Percentiles rank a stretch among this genome's conserved stretches.
These are phyloP conservation scores for Lipomyces chichibuensis DNA, from an alignment of 805 yeast species.

Conservation along the genomic window DNA sequence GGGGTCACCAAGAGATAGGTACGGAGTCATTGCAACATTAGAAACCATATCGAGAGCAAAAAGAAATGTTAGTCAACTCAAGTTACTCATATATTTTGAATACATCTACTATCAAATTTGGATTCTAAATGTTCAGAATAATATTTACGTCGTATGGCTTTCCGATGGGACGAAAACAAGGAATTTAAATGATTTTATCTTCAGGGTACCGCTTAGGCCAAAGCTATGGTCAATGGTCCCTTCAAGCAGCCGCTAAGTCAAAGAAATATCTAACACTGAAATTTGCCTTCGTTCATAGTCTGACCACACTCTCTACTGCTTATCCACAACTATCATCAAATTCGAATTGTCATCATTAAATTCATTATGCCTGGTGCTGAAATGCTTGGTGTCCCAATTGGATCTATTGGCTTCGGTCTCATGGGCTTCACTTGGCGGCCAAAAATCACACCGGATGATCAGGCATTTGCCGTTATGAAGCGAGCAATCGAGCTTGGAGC, in stretches of 20 bases:
- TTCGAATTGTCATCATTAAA: neutral
- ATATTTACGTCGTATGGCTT: neutral
- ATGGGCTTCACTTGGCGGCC: conserved; percentile 79
- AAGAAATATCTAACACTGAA: no score
- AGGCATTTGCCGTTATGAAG: conserved; percentile 56
- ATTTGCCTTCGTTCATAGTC: no score
- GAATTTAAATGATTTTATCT: neutral
- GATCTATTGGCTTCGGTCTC: conserved; percentile 65
- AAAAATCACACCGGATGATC: conserved; percentile 45
- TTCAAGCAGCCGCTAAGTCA: neutral
- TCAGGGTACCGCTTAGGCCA: neutral
- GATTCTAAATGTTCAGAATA: neutral
- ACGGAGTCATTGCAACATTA: neutral
- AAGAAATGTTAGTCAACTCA: neutral
- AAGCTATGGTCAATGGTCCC: neutral
- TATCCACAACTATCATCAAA: neutral
- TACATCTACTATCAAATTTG: neutral
- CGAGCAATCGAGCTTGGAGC: conserved; percentile 53
- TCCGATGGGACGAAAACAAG: neutral
- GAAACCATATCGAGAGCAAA: neutral
- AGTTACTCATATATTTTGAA: no score
- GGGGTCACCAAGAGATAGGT: neutral
- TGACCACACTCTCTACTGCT: neutral
- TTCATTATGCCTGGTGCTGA: neutral
- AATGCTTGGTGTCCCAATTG: conserved; percentile 31